phyloP scores from a whole-genome alignment of 768 basidiomycete genomes.

The Boletellus sp. region DNA sequence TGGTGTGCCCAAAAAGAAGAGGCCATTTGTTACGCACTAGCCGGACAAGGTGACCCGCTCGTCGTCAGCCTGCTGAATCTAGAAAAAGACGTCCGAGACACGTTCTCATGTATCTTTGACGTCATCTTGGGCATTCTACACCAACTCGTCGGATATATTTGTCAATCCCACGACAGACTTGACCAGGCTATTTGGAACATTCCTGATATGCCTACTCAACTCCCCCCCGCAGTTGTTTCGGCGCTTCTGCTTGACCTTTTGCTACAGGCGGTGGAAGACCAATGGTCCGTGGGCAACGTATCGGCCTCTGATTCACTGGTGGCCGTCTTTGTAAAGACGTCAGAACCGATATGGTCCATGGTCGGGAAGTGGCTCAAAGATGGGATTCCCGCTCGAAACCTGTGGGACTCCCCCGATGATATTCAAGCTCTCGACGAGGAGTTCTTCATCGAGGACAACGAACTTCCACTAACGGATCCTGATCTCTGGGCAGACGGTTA shows the following conservation, averaged over 20 bases:
- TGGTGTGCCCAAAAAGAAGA: conserved; percentile 76
- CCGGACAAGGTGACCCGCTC: conserved; percentile 39
- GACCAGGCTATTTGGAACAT: conserved; percentile 39
- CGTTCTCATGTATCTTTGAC: conserved; percentile 56
- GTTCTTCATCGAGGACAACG: conserved; percentile 77
- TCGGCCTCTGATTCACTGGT: conserved; percentile 55
- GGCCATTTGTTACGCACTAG: conserved; percentile 56
- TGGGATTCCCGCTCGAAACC: conserved; percentile 57
- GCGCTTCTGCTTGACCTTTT: conserved; percentile 62
- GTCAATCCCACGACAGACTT: conserved; percentile 25
- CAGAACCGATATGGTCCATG: conserved; percentile 74
- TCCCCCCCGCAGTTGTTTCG: conserved; percentile 51
- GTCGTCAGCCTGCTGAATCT: conserved; percentile 65
- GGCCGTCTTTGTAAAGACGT: conserved; percentile 56
- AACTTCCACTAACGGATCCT: conserved; percentile 58
- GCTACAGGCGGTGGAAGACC: conserved; percentile 52
- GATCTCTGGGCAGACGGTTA: conserved; percentile 82
- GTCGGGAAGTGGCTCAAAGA: conserved; percentile 67
- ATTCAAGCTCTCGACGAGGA: conserved; percentile 53
- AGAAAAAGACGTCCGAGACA: conserved; percentile 54
- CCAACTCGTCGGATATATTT: conserved; percentile 28
- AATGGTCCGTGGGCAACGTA: conserved; percentile 54
- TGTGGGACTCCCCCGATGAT: conserved; percentile 23
- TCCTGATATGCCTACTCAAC: conserved; percentile 35
- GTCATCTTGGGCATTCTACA: conserved; percentile 51